phyloP scores from a whole-genome alignment of 116 monocot genomes.

The Thalassia testudinum region DNA sequence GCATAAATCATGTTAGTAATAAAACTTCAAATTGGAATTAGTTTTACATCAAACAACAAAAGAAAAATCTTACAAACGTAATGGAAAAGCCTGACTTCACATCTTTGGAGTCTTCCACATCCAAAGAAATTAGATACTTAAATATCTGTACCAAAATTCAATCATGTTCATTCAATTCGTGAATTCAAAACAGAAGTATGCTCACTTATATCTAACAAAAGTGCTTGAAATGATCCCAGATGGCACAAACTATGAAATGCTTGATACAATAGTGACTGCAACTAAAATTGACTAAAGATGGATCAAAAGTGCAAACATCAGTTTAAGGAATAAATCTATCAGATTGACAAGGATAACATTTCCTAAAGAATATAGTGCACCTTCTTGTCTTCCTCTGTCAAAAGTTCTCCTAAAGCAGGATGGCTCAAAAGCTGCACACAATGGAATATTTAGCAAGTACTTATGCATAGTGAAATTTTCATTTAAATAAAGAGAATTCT shows the following conservation, averaged over 20 bases:
- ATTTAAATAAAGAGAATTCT: constrained; percentile 4
- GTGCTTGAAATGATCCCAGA: not conserved
- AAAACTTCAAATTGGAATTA: not conserved
- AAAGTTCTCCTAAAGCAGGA: constrained; percentile 61
- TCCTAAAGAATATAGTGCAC: constrained; percentile 8
- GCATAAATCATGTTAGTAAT: not conserved
- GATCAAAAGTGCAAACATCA: not conserved
- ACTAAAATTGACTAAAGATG: not conserved
- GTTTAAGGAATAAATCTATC: not conserved
- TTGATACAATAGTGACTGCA: too few relatives aligned
- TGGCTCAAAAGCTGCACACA: constrained; percentile 63
- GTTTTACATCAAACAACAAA: not conserved
- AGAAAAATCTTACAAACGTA: constrained; percentile 49
- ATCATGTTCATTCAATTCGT: not conserved
- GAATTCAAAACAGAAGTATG: not conserved
- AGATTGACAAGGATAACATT: not conserved
- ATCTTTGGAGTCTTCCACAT: constrained; percentile 76
- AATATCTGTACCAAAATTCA: constrained; percentile 19
- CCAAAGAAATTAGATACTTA: constrained; percentile 42
- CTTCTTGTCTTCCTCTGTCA: constrained; percentile 76
- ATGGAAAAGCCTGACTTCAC: constrained; percentile 69
- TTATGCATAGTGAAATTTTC: not conserved
- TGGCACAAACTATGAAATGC: not conserved
- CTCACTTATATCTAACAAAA: not conserved
- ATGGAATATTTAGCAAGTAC: constrained; percentile 2